Evolutionary conservation across 2,329 filamentous ascomycete genomes (phyloP), one percentile per base, ranked within the genome.

Genomic region (Penicillium sp.): DNA sequence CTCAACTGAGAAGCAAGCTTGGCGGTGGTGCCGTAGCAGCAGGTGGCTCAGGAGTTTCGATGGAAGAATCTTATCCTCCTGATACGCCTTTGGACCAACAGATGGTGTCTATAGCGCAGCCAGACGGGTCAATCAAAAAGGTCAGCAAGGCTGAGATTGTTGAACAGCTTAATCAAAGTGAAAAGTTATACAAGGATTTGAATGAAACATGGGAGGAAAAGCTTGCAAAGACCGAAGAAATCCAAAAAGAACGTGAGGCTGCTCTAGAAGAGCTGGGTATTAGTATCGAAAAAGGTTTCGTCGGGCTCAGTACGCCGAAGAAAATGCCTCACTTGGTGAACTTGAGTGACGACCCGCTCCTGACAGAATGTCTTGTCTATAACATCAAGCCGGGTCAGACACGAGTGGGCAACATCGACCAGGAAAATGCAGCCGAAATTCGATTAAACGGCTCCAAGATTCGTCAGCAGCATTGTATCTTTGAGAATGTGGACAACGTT

Each of bases 141-240:
- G 94, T 99, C 38, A 97, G 92, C 52, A 99, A 99, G 73, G 94
- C 94, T 2, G 94, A 99, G 69, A 99, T 99, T 71, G 90, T 91
- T 5, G 94, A 99, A 71, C 95, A 99, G 72, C 80, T 99, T 24
- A 92, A 87, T 65, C 94, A 97, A 71, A 96, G 91, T 62, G 94
- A 99, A 75, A 99, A 99, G 75, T 82, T 99, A 20, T 89, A 97
- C 67, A 87, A 89, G 50, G 94, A 99, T 70, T 83, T 99, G 54
- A 99, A 99, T 67, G 92, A 99, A 75, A 99, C 94, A 0, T 99
- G 94, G 94, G 94, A 99, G 76, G 85, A 99, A 76, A 97, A 97
- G 74, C 77, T 99, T 60, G 82, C 85, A 62, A 97, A 95, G 76
- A 99, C 94, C 0, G 94, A 99, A 71, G 86, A 93, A 64, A 97